Evolutionary conservation across 2,329 filamentous ascomycete species (phyloP).

Genomic region (Epichloe gansuensis): DNA sequence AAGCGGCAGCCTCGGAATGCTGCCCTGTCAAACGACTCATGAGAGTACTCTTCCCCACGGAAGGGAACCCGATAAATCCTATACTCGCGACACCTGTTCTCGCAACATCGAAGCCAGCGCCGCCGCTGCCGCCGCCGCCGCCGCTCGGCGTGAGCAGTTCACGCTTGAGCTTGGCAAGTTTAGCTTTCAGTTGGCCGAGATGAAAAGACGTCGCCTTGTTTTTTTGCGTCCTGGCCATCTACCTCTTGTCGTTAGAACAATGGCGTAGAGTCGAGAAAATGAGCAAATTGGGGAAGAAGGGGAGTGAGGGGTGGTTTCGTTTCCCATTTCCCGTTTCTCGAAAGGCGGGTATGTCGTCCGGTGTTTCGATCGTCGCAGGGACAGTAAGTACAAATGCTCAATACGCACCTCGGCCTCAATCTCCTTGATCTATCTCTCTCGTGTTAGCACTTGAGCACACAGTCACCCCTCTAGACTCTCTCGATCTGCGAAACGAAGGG

Average conservation of each 20-base stretch:
- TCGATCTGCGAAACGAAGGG: neutral
- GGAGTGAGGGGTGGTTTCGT: too few species aligned
- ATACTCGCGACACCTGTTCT: constrained; percentile 95
- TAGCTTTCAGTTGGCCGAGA: constrained; percentile 92
- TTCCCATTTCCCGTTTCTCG: too few species aligned
- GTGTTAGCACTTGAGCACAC: constrained; percentile 20
- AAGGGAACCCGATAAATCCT: constrained; percentile 96
- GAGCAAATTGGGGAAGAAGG: too few species aligned
- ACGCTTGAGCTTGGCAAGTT: constrained; percentile 93
- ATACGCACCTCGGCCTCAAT: constrained; percentile 79
- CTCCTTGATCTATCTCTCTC: constrained; percentile 66
- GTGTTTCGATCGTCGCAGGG: too few species aligned
- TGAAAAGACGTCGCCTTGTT: constrained; percentile 94
- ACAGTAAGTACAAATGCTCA: neutral
- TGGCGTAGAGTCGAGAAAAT: neutral
- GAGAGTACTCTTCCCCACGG: constrained; percentile 94
- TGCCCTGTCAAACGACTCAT: constrained; percentile 93
- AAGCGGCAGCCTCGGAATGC: constrained; percentile 92
- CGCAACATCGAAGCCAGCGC: constrained; percentile 90
- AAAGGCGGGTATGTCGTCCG: too few species aligned
- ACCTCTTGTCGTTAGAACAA: constrained; percentile 4
- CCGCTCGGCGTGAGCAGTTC: constrained; percentile 75
- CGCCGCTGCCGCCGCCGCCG: constrained; percentile 72
- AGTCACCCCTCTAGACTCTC: neutral
- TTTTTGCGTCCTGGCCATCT: constrained; percentile 96